Evolutionary conservation across 495 filamentous ascomycete species (phyloP).

Genomic region (Saxophila tyrrhenica): DNA sequence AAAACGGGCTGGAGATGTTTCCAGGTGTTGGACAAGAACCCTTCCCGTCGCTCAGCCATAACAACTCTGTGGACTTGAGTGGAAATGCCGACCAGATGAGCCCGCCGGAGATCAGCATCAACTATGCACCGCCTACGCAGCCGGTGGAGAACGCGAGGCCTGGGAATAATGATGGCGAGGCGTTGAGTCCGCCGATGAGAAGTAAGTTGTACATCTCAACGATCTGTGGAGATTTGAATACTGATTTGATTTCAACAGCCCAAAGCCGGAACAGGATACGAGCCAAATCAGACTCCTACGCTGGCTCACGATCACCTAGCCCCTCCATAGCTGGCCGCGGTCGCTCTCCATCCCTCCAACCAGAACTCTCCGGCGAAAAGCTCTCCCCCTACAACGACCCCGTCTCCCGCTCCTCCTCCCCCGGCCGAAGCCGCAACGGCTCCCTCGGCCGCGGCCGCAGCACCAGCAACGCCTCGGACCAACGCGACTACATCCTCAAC

Average conservation of each 20-base stretch:
- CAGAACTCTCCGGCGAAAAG: slow-evolving; percentile 26
- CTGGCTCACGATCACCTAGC: slow-evolving; percentile 12
- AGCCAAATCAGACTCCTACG: slow-evolving; percentile 32
- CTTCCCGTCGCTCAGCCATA: slow-evolving; percentile 44
- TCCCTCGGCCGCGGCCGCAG: slow-evolving; percentile 40
- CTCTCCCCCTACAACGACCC: slow-evolving; percentile 50
- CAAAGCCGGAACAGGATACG: slow-evolving; percentile 32
- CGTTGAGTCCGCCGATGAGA: slow-evolving; percentile 74
- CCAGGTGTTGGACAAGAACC: slow-evolving; percentile 38
- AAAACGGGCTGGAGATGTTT: slow-evolving; percentile 45
- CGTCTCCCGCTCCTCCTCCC: slow-evolving; percentile 45
- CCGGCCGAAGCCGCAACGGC: slow-evolving; percentile 28
- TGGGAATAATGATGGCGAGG: slow-evolving; percentile 49
- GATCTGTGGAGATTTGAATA: not conserved
- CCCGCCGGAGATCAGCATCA: slow-evolving; percentile 83
- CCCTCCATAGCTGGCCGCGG: slow-evolving; percentile 17
- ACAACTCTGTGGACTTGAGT: slow-evolving; percentile 43
- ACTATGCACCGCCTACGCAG: slow-evolving; percentile 68
- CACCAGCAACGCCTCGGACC: slow-evolving; percentile 81
- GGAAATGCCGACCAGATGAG: slow-evolving; percentile 64
- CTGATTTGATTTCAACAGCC: slow-evolving; percentile 8
- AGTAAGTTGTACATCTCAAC: slow-evolving; percentile 41
- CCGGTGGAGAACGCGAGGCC: slow-evolving; percentile 58
- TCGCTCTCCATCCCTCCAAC: slow-evolving; percentile 26
- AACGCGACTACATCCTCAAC: slow-evolving; percentile 85